Conservation (phyloP, 139 green algal genomes). For the Chlamydomonas sp. region DNA sequence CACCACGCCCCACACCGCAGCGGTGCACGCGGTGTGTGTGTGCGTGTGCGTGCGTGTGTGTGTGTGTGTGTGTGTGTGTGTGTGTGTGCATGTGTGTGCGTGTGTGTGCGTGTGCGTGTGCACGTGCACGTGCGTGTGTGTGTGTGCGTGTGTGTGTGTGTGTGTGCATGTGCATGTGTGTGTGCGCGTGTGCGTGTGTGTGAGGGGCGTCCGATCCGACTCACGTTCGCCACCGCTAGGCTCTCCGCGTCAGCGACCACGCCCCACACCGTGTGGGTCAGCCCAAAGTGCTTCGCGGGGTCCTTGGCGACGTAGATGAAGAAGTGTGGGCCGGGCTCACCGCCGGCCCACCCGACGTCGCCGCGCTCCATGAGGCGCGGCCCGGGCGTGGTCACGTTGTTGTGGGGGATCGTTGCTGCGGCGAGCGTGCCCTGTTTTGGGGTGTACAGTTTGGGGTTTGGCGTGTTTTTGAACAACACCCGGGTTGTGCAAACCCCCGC, state of each 20-base stretch:
- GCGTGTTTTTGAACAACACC: too few relatives aligned
- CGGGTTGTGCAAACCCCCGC: too few relatives aligned
- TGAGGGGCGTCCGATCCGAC: background rate
- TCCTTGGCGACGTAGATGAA: slow-evolving; percentile 9
- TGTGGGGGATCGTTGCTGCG: slow-evolving; percentile 23
- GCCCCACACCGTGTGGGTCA: slow-evolving; percentile 21
- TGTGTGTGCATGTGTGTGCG: too few relatives aligned
- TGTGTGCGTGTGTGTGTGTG: too few relatives aligned
- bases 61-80: too few relatives aligned
- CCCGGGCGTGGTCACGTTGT: slow-evolving; percentile 12
- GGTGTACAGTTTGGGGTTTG: too few relatives aligned
- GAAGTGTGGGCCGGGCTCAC: slow-evolving; percentile 1
- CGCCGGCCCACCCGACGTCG: slow-evolving; percentile 19
- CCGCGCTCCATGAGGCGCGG: slow-evolving; percentile 30
- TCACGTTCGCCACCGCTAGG: slow-evolving; percentile 18
- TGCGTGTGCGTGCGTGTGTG: too few relatives aligned
- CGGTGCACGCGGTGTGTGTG: too few relatives aligned
- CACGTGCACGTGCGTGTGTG: too few relatives aligned
- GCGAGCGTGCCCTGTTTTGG: too few relatives aligned
- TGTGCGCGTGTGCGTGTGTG: slow-evolving; percentile 13
- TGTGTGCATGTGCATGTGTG: slow-evolving; percentile 29
- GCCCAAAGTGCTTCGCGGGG: slow-evolving; percentile 8
- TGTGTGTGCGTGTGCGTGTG: too few relatives aligned
- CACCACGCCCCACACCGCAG: too few relatives aligned
- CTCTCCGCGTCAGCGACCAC: slow-evolving; percentile 13